These are phyloP conservation scores for Pestalotiopsis sp. DNA, from an alignment of 2,329 filamentous ascomycete genomes.

Conservation along the genomic window DNA sequence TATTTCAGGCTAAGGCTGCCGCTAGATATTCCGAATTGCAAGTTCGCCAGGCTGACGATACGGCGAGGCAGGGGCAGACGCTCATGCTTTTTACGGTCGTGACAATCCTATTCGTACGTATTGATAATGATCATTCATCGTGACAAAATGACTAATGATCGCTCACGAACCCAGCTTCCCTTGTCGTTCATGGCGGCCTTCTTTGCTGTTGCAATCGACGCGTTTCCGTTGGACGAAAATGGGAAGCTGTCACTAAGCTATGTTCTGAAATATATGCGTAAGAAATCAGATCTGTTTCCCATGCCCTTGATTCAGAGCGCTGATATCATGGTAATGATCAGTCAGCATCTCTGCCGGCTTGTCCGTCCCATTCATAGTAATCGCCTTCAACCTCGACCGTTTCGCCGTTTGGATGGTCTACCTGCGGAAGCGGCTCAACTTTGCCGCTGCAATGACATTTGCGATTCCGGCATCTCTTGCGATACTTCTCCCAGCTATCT, in stretches of 20 bases:
- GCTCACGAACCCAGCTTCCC: background rate
- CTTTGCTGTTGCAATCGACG: background rate
- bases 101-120: slow-evolving; percentile 6
- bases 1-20: background rate
- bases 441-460: background rate
- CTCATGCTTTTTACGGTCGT: slow-evolving; percentile 8
- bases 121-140: background rate
- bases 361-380: background rate
- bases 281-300: background rate
- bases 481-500: background rate
- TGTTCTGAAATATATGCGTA: background rate
- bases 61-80: background rate
- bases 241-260: background rate
- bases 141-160: background rate
- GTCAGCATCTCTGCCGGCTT: background rate
- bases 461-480: background rate
- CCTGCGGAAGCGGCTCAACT: background rate
- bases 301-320: background rate
- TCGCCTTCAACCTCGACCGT: background rate
- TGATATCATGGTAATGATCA: background rate
- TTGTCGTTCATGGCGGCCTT: background rate
- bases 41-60: background rate
- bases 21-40: background rate
- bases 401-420: background rate
- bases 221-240: background rate